These are phyloP conservation scores for Fonsecaea monophora DNA, from an alignment of 2,329 filamentous ascomycete species.

Conservation along the genomic window DNA sequence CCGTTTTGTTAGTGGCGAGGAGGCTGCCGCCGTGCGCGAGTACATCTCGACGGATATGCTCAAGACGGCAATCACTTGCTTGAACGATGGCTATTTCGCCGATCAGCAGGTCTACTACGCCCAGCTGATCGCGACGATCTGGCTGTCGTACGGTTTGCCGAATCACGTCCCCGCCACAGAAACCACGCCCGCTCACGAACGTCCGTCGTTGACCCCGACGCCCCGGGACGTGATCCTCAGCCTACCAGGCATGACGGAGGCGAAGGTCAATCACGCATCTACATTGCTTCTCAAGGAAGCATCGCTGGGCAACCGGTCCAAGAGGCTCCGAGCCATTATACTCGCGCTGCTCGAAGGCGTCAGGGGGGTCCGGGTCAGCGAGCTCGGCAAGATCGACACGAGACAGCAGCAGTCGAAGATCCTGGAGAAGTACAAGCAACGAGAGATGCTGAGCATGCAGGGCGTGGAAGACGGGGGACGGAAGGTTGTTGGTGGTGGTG, in stretches of 20 bases:
- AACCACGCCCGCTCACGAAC: constrained; percentile 31
- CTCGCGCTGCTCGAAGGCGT: constrained; percentile 85
- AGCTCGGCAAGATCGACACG: constrained; percentile 79
- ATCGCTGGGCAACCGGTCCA: constrained; percentile 58
- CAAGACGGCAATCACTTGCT: constrained; percentile 84
- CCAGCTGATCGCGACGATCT: constrained; percentile 82
- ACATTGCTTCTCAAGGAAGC: constrained; percentile 65
- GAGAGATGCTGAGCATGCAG: constrained; percentile 39
- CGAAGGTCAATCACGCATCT: constrained; percentile 70
- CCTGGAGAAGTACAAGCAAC: constrained; percentile 40
- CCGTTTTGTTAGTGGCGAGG: constrained; percentile 48
- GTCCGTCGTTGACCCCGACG: constrained; percentile 65
- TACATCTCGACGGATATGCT: constrained; percentile 90
- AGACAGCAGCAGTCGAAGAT: constrained; percentile 36
- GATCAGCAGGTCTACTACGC: constrained; percentile 94
- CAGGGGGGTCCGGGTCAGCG: constrained; percentile 88
- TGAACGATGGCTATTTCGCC: constrained; percentile 96
- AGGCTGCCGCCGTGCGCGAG: constrained; percentile 75
- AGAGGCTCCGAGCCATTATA: constrained; percentile 80
- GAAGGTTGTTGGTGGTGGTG: constrained; percentile 43
- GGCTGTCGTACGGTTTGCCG: constrained; percentile 71
- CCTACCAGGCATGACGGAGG: constrained; percentile 75
- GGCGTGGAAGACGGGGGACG: constrained; percentile 41
- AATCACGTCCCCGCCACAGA: constrained; percentile 36
- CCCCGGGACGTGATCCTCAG: constrained; percentile 78